Evolutionary conservation across 2,329 filamentous ascomycete species (phyloP).

Genomic region (Venturia pyrina): DNA sequence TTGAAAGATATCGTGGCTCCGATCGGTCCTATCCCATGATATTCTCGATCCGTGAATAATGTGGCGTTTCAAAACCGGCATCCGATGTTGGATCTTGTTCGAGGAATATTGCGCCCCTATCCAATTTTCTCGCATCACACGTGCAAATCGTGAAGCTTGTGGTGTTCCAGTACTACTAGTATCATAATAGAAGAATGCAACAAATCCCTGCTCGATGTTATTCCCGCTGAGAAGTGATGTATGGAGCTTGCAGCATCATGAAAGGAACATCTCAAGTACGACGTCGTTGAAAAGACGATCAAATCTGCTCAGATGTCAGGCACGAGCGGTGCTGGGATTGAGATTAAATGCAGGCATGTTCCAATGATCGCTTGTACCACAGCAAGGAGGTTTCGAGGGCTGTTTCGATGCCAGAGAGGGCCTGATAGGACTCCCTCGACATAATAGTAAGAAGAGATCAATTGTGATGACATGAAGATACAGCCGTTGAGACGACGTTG

Average conservation of each 20-base stretch:
- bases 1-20: not conserved
- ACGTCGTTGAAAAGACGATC: not conserved
- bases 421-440: not conserved
- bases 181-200: too few relatives aligned
- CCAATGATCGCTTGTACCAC: not conserved
- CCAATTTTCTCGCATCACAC: not conserved
- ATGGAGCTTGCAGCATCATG: not conserved
- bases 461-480: not conserved
- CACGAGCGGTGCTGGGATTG: not conserved
- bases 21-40: not conserved
- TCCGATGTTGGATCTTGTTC: not conserved
- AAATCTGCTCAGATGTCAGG: not conserved
- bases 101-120: not conserved
- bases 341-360: not conserved
- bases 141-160: not conserved
- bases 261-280: not conserved
- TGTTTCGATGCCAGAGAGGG: not conserved
- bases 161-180: not conserved
- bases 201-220: not conserved
- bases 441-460: not conserved
- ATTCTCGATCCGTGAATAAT: not conserved
- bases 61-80: not conserved
- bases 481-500: not conserved
- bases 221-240: not conserved
- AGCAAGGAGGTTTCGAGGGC: not conserved